Base-by-base conservation (phyloP, 257 asterid genomes). In the Paulownia fortunei region DNA sequence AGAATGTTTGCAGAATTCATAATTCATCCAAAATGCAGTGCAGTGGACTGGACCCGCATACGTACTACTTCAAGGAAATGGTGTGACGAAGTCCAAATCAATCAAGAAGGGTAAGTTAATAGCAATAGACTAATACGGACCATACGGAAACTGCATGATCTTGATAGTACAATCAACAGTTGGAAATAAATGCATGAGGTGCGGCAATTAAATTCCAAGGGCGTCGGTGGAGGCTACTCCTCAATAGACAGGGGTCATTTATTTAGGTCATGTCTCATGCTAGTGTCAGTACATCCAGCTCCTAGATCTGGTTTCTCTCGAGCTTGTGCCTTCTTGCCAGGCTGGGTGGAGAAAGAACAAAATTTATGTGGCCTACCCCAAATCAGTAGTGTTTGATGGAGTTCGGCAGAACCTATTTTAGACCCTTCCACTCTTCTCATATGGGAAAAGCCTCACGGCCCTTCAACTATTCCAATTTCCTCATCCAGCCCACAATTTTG, bases 151-250 rank as follows among this genome's bases (percentile, higher is more conserved):
- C 1, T 30, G 79, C 46, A 76, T 46, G 60, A 62, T 58, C 39
- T 39, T 36, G 49, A 13, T 55, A 13, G 51, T 55, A 18, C 69
- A 44, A 74, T 36, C 16, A 18, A 60, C 60, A 61, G 69, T 44
- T 58, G 8, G 74, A 66, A 73, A 56, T 78, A 72, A 77, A 73
- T 77, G 76, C 36, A 51, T 5, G 36, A 32, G 52, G 54, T 71
- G 24, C n/a, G 16, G 65, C 24, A 44, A 76, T 72, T 71, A 19
- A 82, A 72, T 82, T 64, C n/a, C 44, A 18, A 56, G 72, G 64
- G 82, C 73, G 82, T 81, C 85, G 85, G 82, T 81, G 81, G 76
- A 26, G 68, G 55, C 9, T 6, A 44, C 1, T n/a, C n/a, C 26
- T 36, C 8, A 3, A 65, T 16, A 41, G 73, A 60, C 37, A 58